These are phyloP conservation scores for Nasturtium officinale DNA, from an alignment of 345 rosid genomes.

Conservation along the genomic window DNA sequence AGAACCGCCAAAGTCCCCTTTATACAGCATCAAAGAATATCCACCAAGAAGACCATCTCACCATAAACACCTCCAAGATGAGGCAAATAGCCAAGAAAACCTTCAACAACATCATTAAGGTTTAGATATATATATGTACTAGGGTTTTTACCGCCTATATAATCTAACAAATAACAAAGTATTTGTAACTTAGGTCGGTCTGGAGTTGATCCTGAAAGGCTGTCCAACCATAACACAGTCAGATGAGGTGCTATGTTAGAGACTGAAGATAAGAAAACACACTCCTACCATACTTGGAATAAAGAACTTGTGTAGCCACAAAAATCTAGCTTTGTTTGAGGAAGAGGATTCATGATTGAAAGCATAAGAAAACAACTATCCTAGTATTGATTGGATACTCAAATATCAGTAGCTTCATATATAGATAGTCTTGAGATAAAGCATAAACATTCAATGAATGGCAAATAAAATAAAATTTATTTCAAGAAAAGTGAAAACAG, in stretches of 20 bases:
- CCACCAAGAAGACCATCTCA: slow-evolving; percentile 81
- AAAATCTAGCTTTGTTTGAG: neutral
- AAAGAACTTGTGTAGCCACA: neutral
- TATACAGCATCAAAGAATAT: slow-evolving; percentile 31
- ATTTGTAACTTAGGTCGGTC: neutral
- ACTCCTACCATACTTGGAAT: neutral
- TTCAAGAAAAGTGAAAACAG: no score
- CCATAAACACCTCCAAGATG: slow-evolving; percentile 72
- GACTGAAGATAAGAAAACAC: neutral
- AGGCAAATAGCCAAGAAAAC: slow-evolving; percentile 68
- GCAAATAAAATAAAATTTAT: no score
- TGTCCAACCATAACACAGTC: neutral
- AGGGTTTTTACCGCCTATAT: slow-evolving; percentile 36
- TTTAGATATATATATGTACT: slow-evolving; percentile 56
- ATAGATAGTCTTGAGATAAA: neutral
- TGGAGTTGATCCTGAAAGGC: neutral
- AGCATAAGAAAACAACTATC: no score
- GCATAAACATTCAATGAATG: neutral
- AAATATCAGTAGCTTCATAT: no score
- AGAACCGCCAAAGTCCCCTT: slow-evolving; percentile 36
- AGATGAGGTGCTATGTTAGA: neutral
- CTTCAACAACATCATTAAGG: slow-evolving; percentile 94
- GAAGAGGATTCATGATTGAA: no score
- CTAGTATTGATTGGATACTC: neutral
- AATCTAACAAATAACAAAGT: slow-evolving; percentile 6